These are phyloP conservation scores for Xenosphaeropsis pyriputrescens DNA, from an alignment of 2,329 filamentous ascomycete species.

Conservation along the genomic window DNA sequence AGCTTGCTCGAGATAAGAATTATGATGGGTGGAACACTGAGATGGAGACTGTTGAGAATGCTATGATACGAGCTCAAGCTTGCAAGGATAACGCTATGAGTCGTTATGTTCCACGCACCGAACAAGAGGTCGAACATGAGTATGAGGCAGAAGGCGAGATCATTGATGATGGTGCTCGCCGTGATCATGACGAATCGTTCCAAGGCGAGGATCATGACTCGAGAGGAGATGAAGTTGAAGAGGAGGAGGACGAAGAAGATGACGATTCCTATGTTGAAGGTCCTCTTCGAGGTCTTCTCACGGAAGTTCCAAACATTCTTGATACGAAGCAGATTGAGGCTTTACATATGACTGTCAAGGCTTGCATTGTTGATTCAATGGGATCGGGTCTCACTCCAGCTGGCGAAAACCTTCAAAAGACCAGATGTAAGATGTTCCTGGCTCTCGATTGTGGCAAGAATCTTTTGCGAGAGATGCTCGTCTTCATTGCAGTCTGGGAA, in stretches of 20 bases:
- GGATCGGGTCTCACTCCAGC: slow-evolving; percentile 52
- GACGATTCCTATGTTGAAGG: slow-evolving; percentile 71
- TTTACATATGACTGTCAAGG: slow-evolving; percentile 93
- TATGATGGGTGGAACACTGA: slow-evolving; percentile 40
- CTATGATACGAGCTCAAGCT: slow-evolving; percentile 38
- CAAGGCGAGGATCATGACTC: slow-evolving; percentile 31
- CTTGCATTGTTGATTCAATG: slow-evolving; percentile 74
- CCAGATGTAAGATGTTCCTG: slow-evolving; percentile 77
- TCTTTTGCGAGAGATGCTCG: slow-evolving; percentile 75
- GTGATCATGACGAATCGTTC: slow-evolving; percentile 26
- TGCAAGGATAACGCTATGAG: slow-evolving; percentile 45
- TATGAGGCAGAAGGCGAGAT: slow-evolving; percentile 17
- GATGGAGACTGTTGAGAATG: slow-evolving; percentile 46
- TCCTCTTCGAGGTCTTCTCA: slow-evolving; percentile 69
- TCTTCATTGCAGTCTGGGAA: slow-evolving; percentile 96
- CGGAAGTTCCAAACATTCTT: slow-evolving; percentile 86
- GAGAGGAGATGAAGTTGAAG: slow-evolving; percentile 19
- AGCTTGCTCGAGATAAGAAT: slow-evolving; percentile 42
- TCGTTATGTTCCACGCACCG: slow-evolving; percentile 21
- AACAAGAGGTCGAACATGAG: slow-evolving; percentile 5
- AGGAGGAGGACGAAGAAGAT: slow-evolving; percentile 53
- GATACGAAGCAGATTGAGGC: slow-evolving; percentile 94
- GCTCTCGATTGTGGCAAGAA: slow-evolving; percentile 86
- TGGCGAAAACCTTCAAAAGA: slow-evolving; percentile 77
- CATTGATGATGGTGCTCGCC: slow-evolving; percentile 30